phyloP scores from a whole-genome alignment of 1,139 yeast genomes.

The Kodamaea plutei region DNA sequence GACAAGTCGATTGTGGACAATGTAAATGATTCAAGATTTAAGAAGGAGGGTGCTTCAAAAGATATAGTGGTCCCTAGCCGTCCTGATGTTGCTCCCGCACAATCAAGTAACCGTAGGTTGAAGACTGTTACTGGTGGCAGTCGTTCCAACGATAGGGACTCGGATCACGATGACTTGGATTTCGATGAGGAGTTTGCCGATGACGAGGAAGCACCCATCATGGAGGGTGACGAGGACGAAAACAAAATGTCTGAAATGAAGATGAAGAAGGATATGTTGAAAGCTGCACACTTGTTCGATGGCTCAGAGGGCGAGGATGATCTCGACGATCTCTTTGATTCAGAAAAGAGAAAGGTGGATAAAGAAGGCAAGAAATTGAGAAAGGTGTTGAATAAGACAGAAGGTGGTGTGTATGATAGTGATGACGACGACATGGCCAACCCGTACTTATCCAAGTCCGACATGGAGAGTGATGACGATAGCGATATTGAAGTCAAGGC shows the following conservation, averaged over 20 bases:
- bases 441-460: constrained; percentile 77
- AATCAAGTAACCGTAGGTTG: constrained; percentile 30
- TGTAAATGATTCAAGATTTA: constrained; percentile 46
- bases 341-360: constrained; percentile 70
- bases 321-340: constrained; percentile 62
- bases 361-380: constrained; percentile 87
- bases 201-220: constrained; percentile 97
- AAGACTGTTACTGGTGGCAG: constrained; percentile 59
- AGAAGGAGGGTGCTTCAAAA: constrained; percentile 18
- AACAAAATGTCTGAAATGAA: constrained; percentile 84
- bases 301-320: constrained; percentile 59
- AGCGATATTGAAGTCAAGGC: constrained; percentile 41
- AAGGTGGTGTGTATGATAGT: constrained; percentile 86
- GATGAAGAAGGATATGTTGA: constrained; percentile 85
- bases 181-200: constrained; percentile 97
- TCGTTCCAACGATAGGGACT: constrained; percentile 52
- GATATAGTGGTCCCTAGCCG: background rate
- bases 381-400: constrained; percentile 80
- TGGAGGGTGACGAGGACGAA: constrained; percentile 96
- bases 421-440: constrained; percentile 75
- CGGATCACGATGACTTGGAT: constrained; percentile 89
- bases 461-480: constrained; percentile 54
- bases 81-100: background rate
- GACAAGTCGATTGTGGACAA: constrained; percentile 50
- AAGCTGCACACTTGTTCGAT: constrained; percentile 65